Conservation (phyloP, 768 basidiomycete genomes). For the Cystofilobasidium bisporidii region DNA sequence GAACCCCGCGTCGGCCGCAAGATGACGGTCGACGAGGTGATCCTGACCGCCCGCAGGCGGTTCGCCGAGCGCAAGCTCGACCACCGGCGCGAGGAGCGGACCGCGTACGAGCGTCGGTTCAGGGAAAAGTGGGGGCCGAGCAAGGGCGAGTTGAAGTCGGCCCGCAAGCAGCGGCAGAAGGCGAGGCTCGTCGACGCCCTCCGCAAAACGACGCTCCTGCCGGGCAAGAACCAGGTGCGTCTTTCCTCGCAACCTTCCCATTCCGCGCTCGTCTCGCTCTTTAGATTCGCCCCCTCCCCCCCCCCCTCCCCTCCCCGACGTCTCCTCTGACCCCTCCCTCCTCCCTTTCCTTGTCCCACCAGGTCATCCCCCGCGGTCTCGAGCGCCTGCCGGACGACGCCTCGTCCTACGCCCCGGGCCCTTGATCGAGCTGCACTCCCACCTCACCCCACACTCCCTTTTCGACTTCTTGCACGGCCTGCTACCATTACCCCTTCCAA, state of each 20-base stretch:
- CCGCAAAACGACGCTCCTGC: not conserved
- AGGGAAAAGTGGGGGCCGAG: conserved; percentile 8
- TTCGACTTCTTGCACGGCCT: too few relatives aligned
- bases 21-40: conserved; percentile 7
- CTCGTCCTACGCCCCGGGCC: not conserved
- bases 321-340: not conserved
- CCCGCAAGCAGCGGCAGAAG: not conserved
- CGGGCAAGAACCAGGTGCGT: conserved; percentile 17
- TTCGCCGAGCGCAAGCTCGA: not conserved
- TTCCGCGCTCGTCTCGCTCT: too few relatives aligned
- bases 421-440: not conserved
- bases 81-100: not conserved
- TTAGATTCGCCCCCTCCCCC: too few relatives aligned
- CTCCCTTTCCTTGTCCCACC: not conserved
- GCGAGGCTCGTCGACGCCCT: not conserved
- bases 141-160: not conserved
- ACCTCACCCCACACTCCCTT: too few relatives aligned
- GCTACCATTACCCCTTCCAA: too few relatives aligned
- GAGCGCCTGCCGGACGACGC: not conserved
- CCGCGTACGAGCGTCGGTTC: not conserved
- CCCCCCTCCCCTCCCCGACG: not conserved
- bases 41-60: conserved; percentile 7
- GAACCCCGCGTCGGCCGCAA: conserved; percentile 13
- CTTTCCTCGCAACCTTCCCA: not conserved
- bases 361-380: conserved; percentile 4